phyloP scores from a whole-genome alignment of 1,284 basidiomycete genomes.

The Pseudozyma thailandica region DNA sequence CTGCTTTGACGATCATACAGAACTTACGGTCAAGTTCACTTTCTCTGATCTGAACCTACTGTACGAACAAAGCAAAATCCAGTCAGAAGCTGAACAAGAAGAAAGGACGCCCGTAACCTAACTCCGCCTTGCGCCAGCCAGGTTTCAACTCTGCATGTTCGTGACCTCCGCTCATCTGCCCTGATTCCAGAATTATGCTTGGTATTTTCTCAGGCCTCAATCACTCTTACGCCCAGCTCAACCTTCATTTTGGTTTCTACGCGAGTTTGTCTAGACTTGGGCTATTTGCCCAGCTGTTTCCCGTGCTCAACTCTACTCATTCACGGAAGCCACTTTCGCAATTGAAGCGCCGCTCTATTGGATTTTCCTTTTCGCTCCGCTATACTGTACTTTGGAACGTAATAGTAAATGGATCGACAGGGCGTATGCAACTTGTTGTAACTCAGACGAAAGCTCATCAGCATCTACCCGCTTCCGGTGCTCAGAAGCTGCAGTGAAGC shows the following conservation, averaged over 20 bases:
- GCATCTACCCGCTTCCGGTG: constrained; percentile 2
- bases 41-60: too few species aligned
- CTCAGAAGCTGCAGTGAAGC: too few species aligned
- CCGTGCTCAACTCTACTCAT: constrained; percentile 7
- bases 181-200: neutral
- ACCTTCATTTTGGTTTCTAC: neutral
- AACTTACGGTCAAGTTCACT: too few species aligned
- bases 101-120: constrained; percentile 7
- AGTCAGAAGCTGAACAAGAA: neutral
- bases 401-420: constrained; percentile 4
- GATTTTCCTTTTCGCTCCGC: neutral
- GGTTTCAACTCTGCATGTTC: constrained; percentile 21
- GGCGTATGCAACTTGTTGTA: constrained; percentile 1
- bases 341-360: constrained; percentile 4
- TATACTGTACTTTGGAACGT: too few species aligned
- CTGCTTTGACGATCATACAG: too few species aligned
- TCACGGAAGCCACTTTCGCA: neutral
- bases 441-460: neutral
- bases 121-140: constrained; percentile 38
- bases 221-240: constrained; percentile 23
- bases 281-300: neutral
- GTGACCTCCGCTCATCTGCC: neutral
- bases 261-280: neutral
- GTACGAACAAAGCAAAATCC: too few species aligned
- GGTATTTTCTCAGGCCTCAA: constrained; percentile 23